Percentiles rank a stretch among this genome's conserved stretches.
These are phyloP conservation scores for Leccinum griseonigrum DNA, from an alignment of 1,284 basidiomycete species.

Conservation along the genomic window DNA sequence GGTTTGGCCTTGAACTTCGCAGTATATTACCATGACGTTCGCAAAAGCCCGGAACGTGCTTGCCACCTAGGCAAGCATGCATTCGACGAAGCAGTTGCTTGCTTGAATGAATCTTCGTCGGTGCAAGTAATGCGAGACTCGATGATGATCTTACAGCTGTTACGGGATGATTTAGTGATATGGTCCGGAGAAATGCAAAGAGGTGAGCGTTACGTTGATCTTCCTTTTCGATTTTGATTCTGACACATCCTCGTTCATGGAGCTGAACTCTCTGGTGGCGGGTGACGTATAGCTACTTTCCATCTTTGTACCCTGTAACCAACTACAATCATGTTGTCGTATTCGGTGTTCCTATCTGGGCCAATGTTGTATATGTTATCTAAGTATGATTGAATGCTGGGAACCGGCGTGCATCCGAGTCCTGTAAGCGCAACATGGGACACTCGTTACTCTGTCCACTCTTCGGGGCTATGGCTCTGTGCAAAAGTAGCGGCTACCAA, in stretches of 20 bases:
- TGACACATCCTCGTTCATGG: constrained; percentile 14
- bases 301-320: constrained; percentile 1
- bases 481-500: constrained; percentile 88
- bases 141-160: constrained; percentile 61
- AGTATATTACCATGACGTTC: constrained; percentile 96
- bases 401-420: background rate
- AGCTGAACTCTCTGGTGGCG: constrained; percentile 24
- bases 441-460: background rate
- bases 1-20: constrained; percentile 95
- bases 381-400: constrained; percentile 4
- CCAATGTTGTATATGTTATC: constrained; percentile 11
- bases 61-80: constrained; percentile 85
- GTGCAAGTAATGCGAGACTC: constrained; percentile 56
- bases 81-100: constrained; percentile 63
- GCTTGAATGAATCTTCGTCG: constrained; percentile 41
- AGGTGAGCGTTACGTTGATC: constrained; percentile 27
- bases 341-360: constrained; percentile 2
- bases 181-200: constrained; percentile 60
- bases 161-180: constrained; percentile 62
- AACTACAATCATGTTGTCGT: background rate
- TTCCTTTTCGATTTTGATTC: constrained; percentile 10
- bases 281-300: constrained; percentile 9
- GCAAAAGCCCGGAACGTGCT: constrained; percentile 87
- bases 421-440: background rate
- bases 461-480: constrained; percentile 35